phyloP scores from a whole-genome alignment of 2,329 filamentous ascomycete genomes.

The Chalaropsis ovoidea region DNA sequence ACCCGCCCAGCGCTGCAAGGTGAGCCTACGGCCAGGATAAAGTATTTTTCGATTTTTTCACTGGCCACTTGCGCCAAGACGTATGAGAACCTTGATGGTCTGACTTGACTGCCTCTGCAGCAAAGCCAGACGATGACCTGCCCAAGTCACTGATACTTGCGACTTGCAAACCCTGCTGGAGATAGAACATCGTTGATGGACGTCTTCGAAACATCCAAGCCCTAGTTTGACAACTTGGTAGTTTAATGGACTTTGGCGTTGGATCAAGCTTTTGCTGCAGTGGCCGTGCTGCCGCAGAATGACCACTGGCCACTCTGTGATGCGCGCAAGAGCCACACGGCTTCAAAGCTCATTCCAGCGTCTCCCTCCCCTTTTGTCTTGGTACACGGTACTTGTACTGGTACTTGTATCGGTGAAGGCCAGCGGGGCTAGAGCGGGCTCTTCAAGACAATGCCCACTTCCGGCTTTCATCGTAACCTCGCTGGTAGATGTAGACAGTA shows the following conservation, averaged over 20 bases:
- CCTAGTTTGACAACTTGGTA: background rate
- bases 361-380: background rate
- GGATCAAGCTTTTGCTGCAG: background rate
- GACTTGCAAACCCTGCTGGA: background rate
- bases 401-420: background rate
- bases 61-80: background rate
- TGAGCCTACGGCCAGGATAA: background rate
- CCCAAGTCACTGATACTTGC: background rate
- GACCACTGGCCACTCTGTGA: background rate
- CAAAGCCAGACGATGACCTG: background rate
- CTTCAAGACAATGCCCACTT: background rate
- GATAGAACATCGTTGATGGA: background rate
- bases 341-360: slow-evolving; percentile 1
- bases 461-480: background rate
- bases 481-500: background rate
- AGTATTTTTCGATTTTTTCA: background rate
- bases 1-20: background rate
- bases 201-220: slow-evolving; percentile 4
- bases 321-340: background rate
- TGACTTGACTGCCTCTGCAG: background rate
- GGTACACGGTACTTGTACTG: background rate
- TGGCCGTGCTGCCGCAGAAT: background rate
- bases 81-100: slow-evolving; percentile 5
- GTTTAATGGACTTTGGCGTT: background rate
- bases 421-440: background rate